These are phyloP conservation scores for Suillus spraguei DNA, from an alignment of 768 basidiomycete genomes.

Conservation along the genomic window DNA sequence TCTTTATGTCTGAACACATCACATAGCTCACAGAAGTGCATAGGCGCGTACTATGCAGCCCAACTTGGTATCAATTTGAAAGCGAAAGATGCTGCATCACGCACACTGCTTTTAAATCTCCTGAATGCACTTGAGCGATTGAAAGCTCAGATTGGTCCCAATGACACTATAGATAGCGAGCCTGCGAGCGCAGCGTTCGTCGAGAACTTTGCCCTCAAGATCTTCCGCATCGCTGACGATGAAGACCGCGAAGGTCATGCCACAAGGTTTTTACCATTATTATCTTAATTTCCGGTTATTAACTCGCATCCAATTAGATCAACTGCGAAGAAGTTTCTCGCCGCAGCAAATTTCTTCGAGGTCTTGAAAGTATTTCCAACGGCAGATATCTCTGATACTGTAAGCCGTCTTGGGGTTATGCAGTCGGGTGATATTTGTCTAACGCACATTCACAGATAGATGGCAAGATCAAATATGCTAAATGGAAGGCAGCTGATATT, in stretches of 20 bases:
- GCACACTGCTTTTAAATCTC: constrained; percentile 70
- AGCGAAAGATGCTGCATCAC: constrained; percentile 62
- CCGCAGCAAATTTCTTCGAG: constrained; percentile 94
- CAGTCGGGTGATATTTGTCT: constrained; percentile 8
- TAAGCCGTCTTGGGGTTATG: constrained; percentile 31
- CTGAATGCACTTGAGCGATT: constrained; percentile 79
- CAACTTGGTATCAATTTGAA: constrained; percentile 82
- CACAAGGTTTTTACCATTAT: constrained; percentile 57
- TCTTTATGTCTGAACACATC: constrained; percentile 10
- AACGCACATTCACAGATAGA: constrained; percentile 55
- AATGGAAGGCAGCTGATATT: constrained; percentile 98
- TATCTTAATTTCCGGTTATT: not conserved
- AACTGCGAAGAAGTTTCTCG: constrained; percentile 94
- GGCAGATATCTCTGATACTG: constrained; percentile 56
- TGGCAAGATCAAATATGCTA: constrained; percentile 90
- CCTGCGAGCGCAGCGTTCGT: constrained; percentile 84
- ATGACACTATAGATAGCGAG: constrained; percentile 84
- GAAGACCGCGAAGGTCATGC: constrained; percentile 83
- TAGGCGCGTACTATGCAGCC: constrained; percentile 91
- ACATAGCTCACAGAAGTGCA: not conserved
- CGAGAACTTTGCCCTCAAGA: constrained; percentile 90
- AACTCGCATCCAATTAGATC: constrained; percentile 46
- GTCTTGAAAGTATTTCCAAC: constrained; percentile 77
- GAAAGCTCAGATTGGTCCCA: constrained; percentile 72
- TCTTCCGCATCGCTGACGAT: constrained; percentile 89